Evolutionary conservation across 75 land plant genomes (phyloP), one percentile per base, ranked within the genome.

Genomic region (Pinus albicaulis): DNA sequence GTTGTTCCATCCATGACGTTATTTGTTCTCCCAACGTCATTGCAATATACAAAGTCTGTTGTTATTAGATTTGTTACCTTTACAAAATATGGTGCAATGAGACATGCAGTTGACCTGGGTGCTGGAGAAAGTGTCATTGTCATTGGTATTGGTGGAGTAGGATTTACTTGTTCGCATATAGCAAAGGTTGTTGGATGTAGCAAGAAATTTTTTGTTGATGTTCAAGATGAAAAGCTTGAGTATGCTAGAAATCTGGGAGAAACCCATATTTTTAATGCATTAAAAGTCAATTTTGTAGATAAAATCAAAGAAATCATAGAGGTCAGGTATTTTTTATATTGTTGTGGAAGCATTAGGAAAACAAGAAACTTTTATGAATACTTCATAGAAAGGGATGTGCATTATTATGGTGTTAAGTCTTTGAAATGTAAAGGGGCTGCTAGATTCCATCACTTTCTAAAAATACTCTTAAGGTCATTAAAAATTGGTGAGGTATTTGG

Each of bases 81-180:
- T 61, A 96, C 97, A 71, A 97, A 94, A n/a, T 96, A 96, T 82
- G 99, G 99, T 65, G 97, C 99, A 6, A 84, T 96, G 92, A 89
- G 82, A 55, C 92, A 96, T 89, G 99, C 99, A 71, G 99, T 97
- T 77, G 93, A 96, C 73, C 78, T 96, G 86, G 92, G 92, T n/a
- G n/a, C n/a, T n/a, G n/a, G n/a, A n/a, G n/a, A n/a, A n/a, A n/a
- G n/a, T n/a, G n/a, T n/a, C n/a, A n/a, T n/a, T n/a, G n/a, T n/a
- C n/a, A n/a, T n/a, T n/a, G n/a, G n/a, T n/a, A n/a, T n/a, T n/a
- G n/a, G n/a, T n/a, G n/a, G n/a, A n/a, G n/a, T n/a, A n/a, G n/a
- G n/a, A n/a, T n/a, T n/a, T n/a, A n/a, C n/a, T n/a, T 97, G 97
- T 74, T 78, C 94, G 88, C 99, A 97, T 88, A 78, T 94, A 71